These are phyloP conservation scores for Cryoendolithus antarcticus DNA, from an alignment of 2,329 filamentous ascomycete species.

Conservation along the genomic window DNA sequence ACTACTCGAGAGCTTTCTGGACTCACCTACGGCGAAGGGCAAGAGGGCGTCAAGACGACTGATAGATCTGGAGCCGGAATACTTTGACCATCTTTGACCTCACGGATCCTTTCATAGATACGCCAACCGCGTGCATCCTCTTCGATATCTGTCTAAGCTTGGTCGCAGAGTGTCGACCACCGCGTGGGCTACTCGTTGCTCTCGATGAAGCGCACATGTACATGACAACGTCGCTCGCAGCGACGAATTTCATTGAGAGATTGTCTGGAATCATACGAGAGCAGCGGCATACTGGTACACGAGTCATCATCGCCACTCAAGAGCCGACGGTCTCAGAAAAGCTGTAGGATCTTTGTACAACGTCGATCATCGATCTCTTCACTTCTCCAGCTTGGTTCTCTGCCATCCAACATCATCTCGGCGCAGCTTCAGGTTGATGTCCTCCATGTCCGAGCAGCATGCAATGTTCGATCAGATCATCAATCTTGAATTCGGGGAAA, in stretches of 20 bases:
- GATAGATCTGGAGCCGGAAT: conserved; percentile 20
- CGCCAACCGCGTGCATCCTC: conserved; percentile 54
- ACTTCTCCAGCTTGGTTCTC: conserved; percentile 51
- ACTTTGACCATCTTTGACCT: conserved; percentile 58
- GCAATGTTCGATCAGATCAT: conserved; percentile 20
- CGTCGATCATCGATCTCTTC: conserved; percentile 62
- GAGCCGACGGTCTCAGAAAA: conserved; percentile 59
- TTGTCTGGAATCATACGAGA: conserved; percentile 49
- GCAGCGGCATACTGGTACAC: conserved; percentile 56
- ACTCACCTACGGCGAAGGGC: neutral
- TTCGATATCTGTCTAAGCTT: conserved; percentile 61
- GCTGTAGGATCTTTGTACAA: conserved; percentile 57
- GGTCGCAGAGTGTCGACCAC: conserved; percentile 11
- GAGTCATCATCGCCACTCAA: conserved; percentile 63
- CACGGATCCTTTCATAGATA: conserved; percentile 57
- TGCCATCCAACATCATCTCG: conserved; percentile 35
- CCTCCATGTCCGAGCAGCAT: neutral
- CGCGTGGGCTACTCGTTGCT: conserved; percentile 46
- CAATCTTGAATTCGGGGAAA: conserved; percentile 19
- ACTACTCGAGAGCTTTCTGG: conserved; percentile 2
- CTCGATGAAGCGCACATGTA: conserved; percentile 73
- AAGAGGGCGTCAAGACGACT: conserved; percentile 20
- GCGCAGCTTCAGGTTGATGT: conserved; percentile 23
- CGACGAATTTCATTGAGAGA: conserved; percentile 29
- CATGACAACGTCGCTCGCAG: conserved; percentile 41